phyloP scores from a whole-genome alignment of 768 basidiomycete species.

The Mycena metata region DNA sequence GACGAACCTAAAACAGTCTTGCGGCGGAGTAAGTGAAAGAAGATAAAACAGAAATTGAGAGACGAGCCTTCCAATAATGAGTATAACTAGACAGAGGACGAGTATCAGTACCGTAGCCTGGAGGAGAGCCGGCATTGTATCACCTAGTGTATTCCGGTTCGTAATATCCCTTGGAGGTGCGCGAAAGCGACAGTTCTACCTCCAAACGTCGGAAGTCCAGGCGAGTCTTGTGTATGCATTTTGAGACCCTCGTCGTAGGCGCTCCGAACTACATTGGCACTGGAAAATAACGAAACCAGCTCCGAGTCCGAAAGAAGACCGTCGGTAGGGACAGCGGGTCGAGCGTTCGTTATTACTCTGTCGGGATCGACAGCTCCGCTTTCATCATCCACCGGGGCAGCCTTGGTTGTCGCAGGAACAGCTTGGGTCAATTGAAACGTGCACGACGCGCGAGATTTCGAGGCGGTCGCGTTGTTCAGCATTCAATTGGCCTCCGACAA shows the following conservation, averaged over 20 bases:
- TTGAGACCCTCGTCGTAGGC: conserved; percentile 74
- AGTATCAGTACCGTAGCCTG: background rate
- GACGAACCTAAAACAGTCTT: conserved; percentile 36
- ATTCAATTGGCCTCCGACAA: conserved; percentile 73
- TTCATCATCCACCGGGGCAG: conserved; percentile 60
- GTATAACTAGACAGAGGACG: conserved; percentile 73
- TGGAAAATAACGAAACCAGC: conserved; percentile 63
- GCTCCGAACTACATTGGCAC: conserved; percentile 63
- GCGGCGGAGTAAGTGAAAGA: background rate
- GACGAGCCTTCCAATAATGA: conserved; percentile 86
- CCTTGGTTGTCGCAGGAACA: conserved; percentile 48
- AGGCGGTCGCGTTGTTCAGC: conserved; percentile 67
- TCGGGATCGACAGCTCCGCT: conserved; percentile 75
- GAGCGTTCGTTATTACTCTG: conserved; percentile 79
- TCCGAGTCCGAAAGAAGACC: conserved; percentile 76
- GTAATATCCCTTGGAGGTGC: conserved; percentile 63
- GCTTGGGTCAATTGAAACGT: conserved; percentile 75
- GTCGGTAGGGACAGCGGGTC: conserved; percentile 69
- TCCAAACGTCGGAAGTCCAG: conserved; percentile 62
- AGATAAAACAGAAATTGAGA: background rate
- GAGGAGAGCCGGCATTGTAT: background rate
- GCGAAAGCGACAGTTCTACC: conserved; percentile 56
- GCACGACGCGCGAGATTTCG: conserved; percentile 76
- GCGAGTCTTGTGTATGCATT: conserved; percentile 35
- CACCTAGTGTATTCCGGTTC: conserved; percentile 84